Base-by-base conservation (phyloP, 2,329 filamentous ascomycete species). In the Penicillium olsonii region DNA sequence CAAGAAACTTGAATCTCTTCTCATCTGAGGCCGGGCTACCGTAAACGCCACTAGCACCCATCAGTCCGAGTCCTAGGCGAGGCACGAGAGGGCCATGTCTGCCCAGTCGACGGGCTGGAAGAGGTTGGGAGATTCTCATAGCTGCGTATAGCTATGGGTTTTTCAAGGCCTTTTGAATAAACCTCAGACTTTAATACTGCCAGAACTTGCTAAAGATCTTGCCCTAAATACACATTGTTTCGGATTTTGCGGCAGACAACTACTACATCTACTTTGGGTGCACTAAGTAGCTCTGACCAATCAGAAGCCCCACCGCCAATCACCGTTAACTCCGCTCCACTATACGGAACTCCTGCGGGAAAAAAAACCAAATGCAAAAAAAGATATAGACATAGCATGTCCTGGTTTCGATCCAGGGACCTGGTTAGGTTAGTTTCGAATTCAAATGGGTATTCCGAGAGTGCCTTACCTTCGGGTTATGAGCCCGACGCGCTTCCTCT, bases 1-100 rank as follows among this genome's bases (percentile, higher is more conserved):
- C 76, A 0, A 79, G 68, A 0, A 80, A 38, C 0, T 63, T 64
- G 10, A 79, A 63, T 3, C 71, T 70, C n/a, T 77, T 73, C 38
- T 73, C 65, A 12, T 80, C 74, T 3, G 65, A 49, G 0, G 60
- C 49, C 1, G 56, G 43, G 17, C 52, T 31, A n/a, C 68, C 69
- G 48, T 74, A 72, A 24, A 52, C 54, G 5, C 46, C 54, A 20
- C 59, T 63, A 3, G 62, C 38, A 5, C 63, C 57, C 66, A 69
- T 68, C 14, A 61, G 45, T 1, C 64, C 61, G n/a, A 65, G 49
- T 37, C 66, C 65, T 1, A 68, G 37, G 9, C 60, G 59, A 20
- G 65, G 50, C 15, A 68, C 60, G 11, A 59, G 31, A 15, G 66
- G 65, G 2, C 65, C 64, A 42, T 64, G 57, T 31, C 53, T 57